A percentile compares a stretch with the other conserved stretches of the same genome.
Conservation (phyloP, 192 early-diverging fungal species). For the Nowakowskiella sp. region DNA sequence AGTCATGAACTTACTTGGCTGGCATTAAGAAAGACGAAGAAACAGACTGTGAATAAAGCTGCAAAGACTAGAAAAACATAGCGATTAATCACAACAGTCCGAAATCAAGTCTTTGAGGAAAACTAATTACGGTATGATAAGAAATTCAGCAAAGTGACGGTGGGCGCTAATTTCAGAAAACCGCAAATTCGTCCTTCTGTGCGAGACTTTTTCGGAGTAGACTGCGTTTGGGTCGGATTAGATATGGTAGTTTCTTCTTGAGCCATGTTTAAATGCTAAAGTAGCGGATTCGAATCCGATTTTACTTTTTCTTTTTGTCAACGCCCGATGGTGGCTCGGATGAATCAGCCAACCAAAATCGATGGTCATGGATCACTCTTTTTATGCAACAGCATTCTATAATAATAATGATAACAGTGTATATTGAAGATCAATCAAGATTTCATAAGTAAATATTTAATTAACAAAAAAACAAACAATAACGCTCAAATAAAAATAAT, state of each 20-base stretch:
- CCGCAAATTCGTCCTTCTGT: neutral
- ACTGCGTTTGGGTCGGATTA: neutral
- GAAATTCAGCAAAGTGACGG: neutral
- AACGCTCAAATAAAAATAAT: too few species aligned
- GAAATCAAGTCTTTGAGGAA: neutral
- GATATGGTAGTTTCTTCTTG: neutral
- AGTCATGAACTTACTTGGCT: conserved; percentile 8
- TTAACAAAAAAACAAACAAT: too few species aligned
- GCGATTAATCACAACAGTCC: neutral
- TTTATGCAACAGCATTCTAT: too few species aligned
- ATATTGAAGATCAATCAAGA: too few species aligned
- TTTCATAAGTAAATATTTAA: too few species aligned
- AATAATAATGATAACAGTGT: too few species aligned
- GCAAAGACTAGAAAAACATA: conserved; percentile 20
- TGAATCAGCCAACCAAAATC: neutral
- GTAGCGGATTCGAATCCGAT: neutral
- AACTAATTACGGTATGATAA: conserved; percentile 9
- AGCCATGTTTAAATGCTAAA: neutral
- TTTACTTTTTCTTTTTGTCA: too few species aligned
- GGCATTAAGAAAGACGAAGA: conserved; percentile 44
- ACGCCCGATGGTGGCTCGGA: neutral
- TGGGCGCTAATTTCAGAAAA: neutral
- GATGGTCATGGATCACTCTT: too few species aligned
- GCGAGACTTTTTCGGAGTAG: neutral
- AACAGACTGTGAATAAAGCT: conserved; percentile 24